These are phyloP conservation scores for Chlamydomonas asymmetrica DNA, from an alignment of 139 green algal genomes.

Conservation along the genomic window DNA sequence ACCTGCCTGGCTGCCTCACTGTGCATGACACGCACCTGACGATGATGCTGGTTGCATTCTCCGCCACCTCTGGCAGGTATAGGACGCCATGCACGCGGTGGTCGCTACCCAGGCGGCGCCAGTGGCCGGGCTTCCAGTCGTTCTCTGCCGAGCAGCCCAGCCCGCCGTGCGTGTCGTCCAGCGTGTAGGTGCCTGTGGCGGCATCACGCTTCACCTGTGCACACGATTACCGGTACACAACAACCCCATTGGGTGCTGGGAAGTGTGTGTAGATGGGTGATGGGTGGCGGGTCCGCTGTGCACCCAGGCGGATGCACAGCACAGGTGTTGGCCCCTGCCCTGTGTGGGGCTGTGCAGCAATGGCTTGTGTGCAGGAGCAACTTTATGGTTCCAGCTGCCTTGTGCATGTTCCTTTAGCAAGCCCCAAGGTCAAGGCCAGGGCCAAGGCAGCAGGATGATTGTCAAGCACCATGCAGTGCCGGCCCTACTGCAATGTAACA, in stretches of 20 bases:
- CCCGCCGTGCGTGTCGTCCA: neutral
- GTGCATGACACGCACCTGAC: constrained; percentile 4
- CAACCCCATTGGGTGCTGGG: neutral
- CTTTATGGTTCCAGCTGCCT: neutral
- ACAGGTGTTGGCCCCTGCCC: neutral
- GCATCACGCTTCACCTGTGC: neutral
- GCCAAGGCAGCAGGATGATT: neutral
- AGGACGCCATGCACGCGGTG: neutral
- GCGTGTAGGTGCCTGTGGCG: neutral
- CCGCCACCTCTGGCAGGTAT: neutral
- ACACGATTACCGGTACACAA: too few relatives aligned
- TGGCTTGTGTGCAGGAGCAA: neutral
- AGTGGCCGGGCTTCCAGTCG: constrained; percentile 9
- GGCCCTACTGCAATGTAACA: too few relatives aligned
- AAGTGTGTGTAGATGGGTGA: too few relatives aligned
- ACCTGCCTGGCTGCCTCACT: neutral
- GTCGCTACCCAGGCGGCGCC: constrained; percentile 12
- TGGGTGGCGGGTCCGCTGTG: too few relatives aligned
- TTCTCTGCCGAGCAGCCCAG: constrained; percentile 1
- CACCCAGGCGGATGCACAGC: neutral
- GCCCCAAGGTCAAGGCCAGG: too few relatives aligned
- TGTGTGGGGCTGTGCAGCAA: neutral
- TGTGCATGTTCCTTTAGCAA: too few relatives aligned
- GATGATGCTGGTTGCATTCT: constrained; percentile 10
- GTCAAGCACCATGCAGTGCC: too few relatives aligned